A percentile compares a stretch with the other conserved stretches of the same genome.
These are phyloP conservation scores for Alternaria infectoria DNA, from an alignment of 2,329 filamentous ascomycete genomes.

Conservation along the genomic window DNA sequence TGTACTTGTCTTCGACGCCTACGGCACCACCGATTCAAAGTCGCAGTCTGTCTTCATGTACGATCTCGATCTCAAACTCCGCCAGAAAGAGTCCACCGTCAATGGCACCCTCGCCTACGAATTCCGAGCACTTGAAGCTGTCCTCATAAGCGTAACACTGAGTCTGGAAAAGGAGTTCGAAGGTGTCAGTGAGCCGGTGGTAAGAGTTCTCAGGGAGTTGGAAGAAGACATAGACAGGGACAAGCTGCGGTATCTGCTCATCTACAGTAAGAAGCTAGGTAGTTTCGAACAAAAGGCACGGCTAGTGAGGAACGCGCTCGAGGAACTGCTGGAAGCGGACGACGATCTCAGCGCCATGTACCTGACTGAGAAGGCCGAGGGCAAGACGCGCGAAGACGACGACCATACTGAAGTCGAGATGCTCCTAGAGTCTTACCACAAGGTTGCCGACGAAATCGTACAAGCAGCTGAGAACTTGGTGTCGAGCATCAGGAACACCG, in stretches of 20 bases:
- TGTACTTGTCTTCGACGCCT: slow-evolving; percentile 94
- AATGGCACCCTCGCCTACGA: slow-evolving; percentile 78
- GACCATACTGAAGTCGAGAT: slow-evolving; percentile 98
- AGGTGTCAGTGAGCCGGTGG: slow-evolving; percentile 88
- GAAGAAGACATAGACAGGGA: slow-evolving; percentile 97
- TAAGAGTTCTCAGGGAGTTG: slow-evolving; percentile 83
- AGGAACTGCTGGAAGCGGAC: slow-evolving; percentile 93
- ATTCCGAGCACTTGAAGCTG: slow-evolving; percentile 92
- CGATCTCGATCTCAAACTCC: slow-evolving; percentile 89
- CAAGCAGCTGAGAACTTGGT: slow-evolving; percentile 93
- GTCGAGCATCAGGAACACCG: slow-evolving; percentile 93
- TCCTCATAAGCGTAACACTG: slow-evolving; percentile 89
- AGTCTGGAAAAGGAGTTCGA: slow-evolving; percentile 95
- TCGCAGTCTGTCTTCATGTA: slow-evolving; percentile 98
- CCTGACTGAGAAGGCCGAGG: slow-evolving; percentile 82
- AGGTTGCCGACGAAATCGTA: slow-evolving; percentile 96
- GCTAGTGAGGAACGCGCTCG: slow-evolving; percentile 90
- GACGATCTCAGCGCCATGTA: slow-evolving; percentile 97
- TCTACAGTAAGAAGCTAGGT: slow-evolving; percentile 92
- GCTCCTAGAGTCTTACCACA: slow-evolving; percentile 95
- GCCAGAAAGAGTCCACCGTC: slow-evolving; percentile 71
- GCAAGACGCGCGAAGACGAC: slow-evolving; percentile 74
- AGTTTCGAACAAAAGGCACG: slow-evolving; percentile 98
- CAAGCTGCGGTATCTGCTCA: slow-evolving; percentile 86
- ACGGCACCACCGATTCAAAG: slow-evolving; percentile 92